phyloP scores from a whole-genome alignment of 2,329 filamentous ascomycete species.

The Mycosphaerelloides madeirae region DNA sequence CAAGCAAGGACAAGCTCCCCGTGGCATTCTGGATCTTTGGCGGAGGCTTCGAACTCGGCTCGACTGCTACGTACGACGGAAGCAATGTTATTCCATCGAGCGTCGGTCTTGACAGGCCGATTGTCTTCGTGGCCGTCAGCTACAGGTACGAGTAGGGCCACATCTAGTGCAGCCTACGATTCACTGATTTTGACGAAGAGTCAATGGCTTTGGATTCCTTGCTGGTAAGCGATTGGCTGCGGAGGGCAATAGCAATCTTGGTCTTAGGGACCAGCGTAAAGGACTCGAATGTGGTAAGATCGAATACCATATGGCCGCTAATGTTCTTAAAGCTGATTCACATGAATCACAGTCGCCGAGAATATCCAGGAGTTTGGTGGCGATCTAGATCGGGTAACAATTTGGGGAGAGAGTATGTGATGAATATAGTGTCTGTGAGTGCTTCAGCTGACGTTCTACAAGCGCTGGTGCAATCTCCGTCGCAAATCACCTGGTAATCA shows the following conservation, averaged over 20 bases:
- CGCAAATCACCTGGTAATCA: slow-evolving; percentile 70
- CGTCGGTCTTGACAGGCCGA: slow-evolving; percentile 51
- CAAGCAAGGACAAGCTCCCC: slow-evolving; percentile 26
- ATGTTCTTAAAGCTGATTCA: too few relatives aligned
- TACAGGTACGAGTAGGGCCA: slow-evolving; percentile 42
- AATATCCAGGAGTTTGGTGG: slow-evolving; percentile 65
- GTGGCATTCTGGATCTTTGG: slow-evolving; percentile 45
- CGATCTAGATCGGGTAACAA: slow-evolving; percentile 23
- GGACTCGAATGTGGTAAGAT: slow-evolving; percentile 31
- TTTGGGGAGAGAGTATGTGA: slow-evolving; percentile 15
- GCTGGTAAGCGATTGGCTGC: slow-evolving; percentile 30
- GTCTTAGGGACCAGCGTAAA: slow-evolving; percentile 29
- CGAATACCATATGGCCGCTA: too few relatives aligned
- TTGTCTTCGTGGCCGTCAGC: slow-evolving; percentile 73
- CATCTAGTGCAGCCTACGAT: too few relatives aligned
- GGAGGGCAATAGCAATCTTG: slow-evolving; percentile 34
- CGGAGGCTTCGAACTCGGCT: slow-evolving; percentile 33
- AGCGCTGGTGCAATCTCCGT: slow-evolving; percentile 61
- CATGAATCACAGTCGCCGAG: slow-evolving; percentile 39
- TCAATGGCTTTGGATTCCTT: slow-evolving; percentile 35
- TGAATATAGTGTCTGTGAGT: too few relatives aligned
- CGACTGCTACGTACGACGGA: slow-evolving; percentile 14
- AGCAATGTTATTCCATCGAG: slow-evolving; percentile 39
- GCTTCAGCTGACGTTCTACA: too few relatives aligned
- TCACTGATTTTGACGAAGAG: too few relatives aligned